A percentile compares a stretch with the other conserved stretches of the same genome.
These are phyloP conservation scores for Ciborinia camelliae DNA, from an alignment of 2,329 filamentous ascomycete genomes.

Conservation along the genomic window DNA sequence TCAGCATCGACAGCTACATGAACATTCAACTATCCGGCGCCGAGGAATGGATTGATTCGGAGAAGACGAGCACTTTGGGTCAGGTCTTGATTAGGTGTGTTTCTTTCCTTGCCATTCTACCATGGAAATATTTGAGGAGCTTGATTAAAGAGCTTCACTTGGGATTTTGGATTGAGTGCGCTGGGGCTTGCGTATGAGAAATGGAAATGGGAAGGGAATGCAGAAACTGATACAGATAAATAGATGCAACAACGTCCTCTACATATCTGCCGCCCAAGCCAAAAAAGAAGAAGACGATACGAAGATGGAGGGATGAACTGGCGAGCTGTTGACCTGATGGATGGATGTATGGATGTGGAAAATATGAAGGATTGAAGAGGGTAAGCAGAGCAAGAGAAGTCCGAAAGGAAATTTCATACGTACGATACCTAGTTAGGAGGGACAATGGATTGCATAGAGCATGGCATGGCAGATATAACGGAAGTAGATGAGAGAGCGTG, in stretches of 20 bases:
- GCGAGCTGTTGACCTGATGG: neutral
- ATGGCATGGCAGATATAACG: neutral
- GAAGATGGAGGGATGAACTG: constrained; percentile 51
- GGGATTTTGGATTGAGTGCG: neutral
- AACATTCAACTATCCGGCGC: constrained; percentile 91
- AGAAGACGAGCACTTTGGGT: constrained; percentile 79
- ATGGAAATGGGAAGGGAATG: neutral
- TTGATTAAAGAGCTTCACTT: neutral
- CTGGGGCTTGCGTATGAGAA: too few relatives aligned
- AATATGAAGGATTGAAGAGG: neutral
- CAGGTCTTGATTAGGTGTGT: constrained; percentile 85
- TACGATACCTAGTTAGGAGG: neutral
- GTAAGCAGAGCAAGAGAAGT: neutral
- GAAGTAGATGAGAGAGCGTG: neutral
- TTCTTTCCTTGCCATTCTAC: constrained; percentile 10
- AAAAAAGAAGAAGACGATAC: constrained; percentile 49
- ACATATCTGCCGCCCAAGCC: constrained; percentile 65
- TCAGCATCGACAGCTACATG: constrained; percentile 98
- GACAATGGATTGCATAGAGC: neutral
- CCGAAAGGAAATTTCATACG: neutral
- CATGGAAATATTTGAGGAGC: too few relatives aligned
- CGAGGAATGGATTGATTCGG: constrained; percentile 87
- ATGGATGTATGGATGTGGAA: constrained; percentile 13
- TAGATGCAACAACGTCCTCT: constrained; percentile 96
- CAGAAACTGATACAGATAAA: constrained; percentile 10